Evolutionary conservation across 495 filamentous ascomycete genomes (phyloP).

Genomic region (Aspergillus heteromorphus): DNA sequence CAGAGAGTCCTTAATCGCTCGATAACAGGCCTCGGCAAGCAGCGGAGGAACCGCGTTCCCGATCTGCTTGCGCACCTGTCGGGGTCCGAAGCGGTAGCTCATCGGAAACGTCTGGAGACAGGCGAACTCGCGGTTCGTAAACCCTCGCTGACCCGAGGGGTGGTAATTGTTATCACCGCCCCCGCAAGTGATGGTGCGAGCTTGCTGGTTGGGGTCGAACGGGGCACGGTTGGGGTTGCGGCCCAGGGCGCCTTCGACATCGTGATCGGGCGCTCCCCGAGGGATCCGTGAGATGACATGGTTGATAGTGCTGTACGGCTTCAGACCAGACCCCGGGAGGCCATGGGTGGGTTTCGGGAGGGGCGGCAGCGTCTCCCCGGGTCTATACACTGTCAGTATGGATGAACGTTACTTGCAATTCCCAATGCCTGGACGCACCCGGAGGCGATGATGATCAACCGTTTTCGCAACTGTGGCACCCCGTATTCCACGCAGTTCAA

Average conservation of each 20-base stretch:
- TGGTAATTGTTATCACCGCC: conserved; percentile 66
- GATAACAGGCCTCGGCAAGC: conserved; percentile 55
- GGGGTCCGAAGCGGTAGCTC: conserved; percentile 51
- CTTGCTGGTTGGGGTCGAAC: conserved; percentile 46
- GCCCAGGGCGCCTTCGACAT: conserved; percentile 27
- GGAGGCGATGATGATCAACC: conserved; percentile 74
- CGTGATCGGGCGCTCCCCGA: conserved; percentile 36
- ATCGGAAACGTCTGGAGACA: conserved; percentile 70
- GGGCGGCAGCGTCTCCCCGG: conserved; percentile 66
- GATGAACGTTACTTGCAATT: not conserved
- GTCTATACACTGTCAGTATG: conserved; percentile 38
- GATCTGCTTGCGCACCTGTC: conserved; percentile 60
- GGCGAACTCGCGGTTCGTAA: conserved; percentile 70
- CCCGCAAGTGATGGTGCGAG: conserved; percentile 60
- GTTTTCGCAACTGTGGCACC: conserved; percentile 51
- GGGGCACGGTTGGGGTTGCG: conserved; percentile 12
- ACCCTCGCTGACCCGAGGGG: conserved; percentile 58
- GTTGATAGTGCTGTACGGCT: conserved; percentile 39
- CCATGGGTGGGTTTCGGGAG: conserved; percentile 66
- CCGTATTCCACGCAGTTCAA: conserved; percentile 55
- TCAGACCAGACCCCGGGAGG: conserved; percentile 21
- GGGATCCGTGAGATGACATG: conserved; percentile 44
- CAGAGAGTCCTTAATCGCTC: conserved; percentile 52
- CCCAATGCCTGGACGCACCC: conserved; percentile 45
- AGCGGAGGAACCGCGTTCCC: conserved; percentile 81